phyloP scores from a whole-genome alignment of 2,329 filamentous ascomycete genomes.

The Alternaria rosae region DNA sequence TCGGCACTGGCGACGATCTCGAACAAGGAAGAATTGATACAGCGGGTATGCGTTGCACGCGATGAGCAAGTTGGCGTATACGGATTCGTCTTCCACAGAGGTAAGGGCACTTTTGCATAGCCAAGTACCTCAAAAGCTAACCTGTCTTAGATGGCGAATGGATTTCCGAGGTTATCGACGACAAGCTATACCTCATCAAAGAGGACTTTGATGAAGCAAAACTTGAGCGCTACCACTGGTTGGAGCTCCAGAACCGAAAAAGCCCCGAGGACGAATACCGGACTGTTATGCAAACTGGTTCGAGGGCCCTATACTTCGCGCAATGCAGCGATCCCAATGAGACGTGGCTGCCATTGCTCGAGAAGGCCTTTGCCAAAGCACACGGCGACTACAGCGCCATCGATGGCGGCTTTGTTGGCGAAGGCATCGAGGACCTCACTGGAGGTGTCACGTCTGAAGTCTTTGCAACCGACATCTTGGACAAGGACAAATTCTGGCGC shows the following conservation, averaged over 20 bases:
- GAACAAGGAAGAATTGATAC: conserved; percentile 75
- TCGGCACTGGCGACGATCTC: conserved; percentile 79
- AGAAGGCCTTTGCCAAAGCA: conserved; percentile 85
- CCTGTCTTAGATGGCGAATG: conserved; percentile 75
- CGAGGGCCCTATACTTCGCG: conserved; percentile 79
- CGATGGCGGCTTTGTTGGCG: conserved; percentile 74
- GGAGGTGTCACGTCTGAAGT: conserved; percentile 76
- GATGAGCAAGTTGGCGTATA: conserved; percentile 81
- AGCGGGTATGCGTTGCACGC: conserved; percentile 74
- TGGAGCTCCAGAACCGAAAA: conserved; percentile 74
- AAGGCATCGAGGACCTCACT: conserved; percentile 66
- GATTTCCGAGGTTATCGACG: conserved; percentile 90
- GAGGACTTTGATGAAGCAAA: conserved; percentile 80
- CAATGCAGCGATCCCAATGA: conserved; percentile 79
- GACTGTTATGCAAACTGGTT: conserved; percentile 75
- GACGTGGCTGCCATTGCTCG: conserved; percentile 80
- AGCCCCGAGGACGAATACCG: conserved; percentile 74
- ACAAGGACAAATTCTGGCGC: conserved; percentile 83
- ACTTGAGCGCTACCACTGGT: conserved; percentile 75
- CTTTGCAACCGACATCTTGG: conserved; percentile 73
- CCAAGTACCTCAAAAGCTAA: conserved; percentile 27
- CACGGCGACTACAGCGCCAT: conserved; percentile 82
- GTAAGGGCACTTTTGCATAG: conserved; percentile 42
- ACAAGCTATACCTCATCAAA: conserved; percentile 85
- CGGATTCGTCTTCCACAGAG: conserved; percentile 82